Conservation (phyloP, 495 filamentous ascomycete species). For the Cetradonia linearis region DNA sequence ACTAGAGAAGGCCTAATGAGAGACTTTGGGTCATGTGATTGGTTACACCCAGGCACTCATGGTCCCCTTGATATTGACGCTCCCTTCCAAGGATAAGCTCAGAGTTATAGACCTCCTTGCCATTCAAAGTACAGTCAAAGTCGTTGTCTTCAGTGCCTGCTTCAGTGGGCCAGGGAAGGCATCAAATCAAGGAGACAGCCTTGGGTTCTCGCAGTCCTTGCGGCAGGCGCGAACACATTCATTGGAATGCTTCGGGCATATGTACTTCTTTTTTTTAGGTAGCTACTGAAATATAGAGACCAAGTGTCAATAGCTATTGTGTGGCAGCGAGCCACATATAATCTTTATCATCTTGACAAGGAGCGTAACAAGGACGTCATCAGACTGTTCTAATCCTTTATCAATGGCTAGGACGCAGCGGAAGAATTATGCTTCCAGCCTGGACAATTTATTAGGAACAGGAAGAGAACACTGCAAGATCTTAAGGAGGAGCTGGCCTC, state of each 20-base stretch:
- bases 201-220: constrained; percentile 3
- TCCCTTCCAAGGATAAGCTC: background rate
- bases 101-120: background rate
- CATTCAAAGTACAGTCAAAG: background rate
- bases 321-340: background rate
- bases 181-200: background rate
- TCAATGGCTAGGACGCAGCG: background rate
- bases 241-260: background rate
- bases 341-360: background rate
- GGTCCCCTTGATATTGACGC: background rate
- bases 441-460: background rate
- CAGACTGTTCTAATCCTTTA: background rate
- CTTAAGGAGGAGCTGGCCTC: background rate
- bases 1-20: background rate
- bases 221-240: background rate
- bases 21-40: background rate
- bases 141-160: background rate
- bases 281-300: background rate
- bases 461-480: background rate
- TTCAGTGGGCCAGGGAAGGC: background rate
- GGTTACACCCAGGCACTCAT: background rate
- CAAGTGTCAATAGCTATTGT: background rate
- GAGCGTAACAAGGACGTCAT: background rate
- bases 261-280: background rate
- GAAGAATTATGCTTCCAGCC: background rate